Conservation (phyloP, 176 grass and related monocot species). For the Cenchrus fungigraminus region DNA sequence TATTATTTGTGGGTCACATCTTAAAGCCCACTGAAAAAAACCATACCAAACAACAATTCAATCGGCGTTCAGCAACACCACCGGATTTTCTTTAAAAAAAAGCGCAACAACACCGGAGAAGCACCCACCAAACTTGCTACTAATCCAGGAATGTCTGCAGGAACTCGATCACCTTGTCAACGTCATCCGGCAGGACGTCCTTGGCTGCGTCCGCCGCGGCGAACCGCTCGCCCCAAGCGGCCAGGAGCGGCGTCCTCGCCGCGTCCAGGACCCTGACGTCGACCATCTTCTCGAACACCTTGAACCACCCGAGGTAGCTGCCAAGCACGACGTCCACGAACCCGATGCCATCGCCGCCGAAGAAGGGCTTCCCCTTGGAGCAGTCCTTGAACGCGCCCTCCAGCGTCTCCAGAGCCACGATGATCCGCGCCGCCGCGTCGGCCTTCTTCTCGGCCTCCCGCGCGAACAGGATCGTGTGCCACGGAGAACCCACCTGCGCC, state of each 20-base stretch:
- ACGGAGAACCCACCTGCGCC: slow-evolving; percentile 31
- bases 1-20: too few relatives aligned
- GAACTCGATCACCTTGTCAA: slow-evolving; percentile 47
- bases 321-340: slow-evolving; percentile 46
- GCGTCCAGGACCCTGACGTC: slow-evolving; percentile 37
- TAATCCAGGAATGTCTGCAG: slow-evolving; percentile 46
- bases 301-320: slow-evolving; percentile 51
- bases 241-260: slow-evolving; percentile 37
- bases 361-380: slow-evolving; percentile 35
- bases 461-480: slow-evolving; percentile 48
- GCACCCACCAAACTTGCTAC: too few relatives aligned
- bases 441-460: slow-evolving; percentile 28
- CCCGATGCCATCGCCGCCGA: slow-evolving; percentile 44
- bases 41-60: too few relatives aligned
- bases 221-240: slow-evolving; percentile 41
- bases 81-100: too few relatives aligned
- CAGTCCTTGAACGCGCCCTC: slow-evolving; percentile 46
- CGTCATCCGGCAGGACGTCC: slow-evolving; percentile 44
- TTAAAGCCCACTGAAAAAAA: too few relatives aligned
- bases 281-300: slow-evolving; percentile 50
- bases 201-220: slow-evolving; percentile 1
- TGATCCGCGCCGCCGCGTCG: slow-evolving; percentile 12
- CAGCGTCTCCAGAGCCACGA: slow-evolving; percentile 44
- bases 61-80: too few relatives aligned
- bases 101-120: too few relatives aligned